Base-by-base conservation (phyloP, 257 asterid species). In the Nicotiana tomentosiformis region DNA sequence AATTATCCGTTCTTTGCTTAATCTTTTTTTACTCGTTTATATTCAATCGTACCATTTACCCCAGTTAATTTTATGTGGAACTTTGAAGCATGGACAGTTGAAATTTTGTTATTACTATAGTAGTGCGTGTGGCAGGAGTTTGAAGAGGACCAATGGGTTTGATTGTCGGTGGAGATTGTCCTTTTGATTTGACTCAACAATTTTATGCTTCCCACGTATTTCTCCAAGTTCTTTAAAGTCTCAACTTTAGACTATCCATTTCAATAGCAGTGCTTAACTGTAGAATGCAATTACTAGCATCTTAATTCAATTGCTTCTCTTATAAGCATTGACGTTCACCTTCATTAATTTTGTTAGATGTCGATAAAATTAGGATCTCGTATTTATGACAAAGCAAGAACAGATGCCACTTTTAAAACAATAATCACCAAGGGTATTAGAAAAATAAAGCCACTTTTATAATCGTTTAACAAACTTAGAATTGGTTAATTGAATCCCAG, bases 111-210 rank as follows among this genome's bases (percentile, higher is more conserved):
- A 18, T 29, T 29, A 29, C 30, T 29, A 29, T 29, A 14, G 0
- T 72, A 6, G 37, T 46, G 78, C 37, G 60, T 23, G 79, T 6
- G 39, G 7, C 4, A 2, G 16, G 60, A n/a, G 60, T 2, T 20
- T 39, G 55, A 57, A 32, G 64, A 57, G 37, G 43, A 74, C 15
- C 64, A 58, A 57, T 18, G n/a, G 64, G 26, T 57, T 74, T 49
- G 20, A 15, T 49, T 72, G 78, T 43, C 66, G 79, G 51, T 51
- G 39, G 69, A 32, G 29, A 35, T 69, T 82, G 84, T n/a, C 70
- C 46, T 57, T 82, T 35, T 2, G 17, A n/a, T 72, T 29, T 82
- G 81, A 29, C 84, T 82, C 37, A 39, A 5, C 57, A 82, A 39
- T 58, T 35, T 66, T 16, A 46, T 49, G 53, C 11, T 80, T 64